phyloP scores from a whole-genome alignment of 2,329 filamentous ascomycete species.

The Scorias spongiosa region DNA sequence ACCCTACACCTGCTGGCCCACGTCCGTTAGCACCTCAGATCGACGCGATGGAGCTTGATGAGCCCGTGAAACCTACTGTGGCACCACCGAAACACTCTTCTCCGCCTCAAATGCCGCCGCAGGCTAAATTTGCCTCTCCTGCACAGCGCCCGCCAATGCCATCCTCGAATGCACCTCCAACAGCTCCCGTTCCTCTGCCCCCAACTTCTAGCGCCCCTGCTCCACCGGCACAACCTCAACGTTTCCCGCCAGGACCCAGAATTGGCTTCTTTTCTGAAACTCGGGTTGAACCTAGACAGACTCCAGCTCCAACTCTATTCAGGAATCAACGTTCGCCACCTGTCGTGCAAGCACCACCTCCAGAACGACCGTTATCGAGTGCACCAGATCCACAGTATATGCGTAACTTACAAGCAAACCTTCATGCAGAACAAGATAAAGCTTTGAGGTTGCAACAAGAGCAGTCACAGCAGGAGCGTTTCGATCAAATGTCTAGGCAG shows the following conservation, averaged over 20 bases:
- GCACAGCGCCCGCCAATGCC: slow-evolving; percentile 17
- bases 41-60: slow-evolving; percentile 26
- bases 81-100: slow-evolving; percentile 22
- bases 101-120: slow-evolving; percentile 18
- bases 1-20: slow-evolving; percentile 18
- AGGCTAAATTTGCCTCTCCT: slow-evolving; percentile 16
- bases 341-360: background rate
- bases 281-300: slow-evolving; percentile 14
- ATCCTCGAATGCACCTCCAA: slow-evolving; percentile 14
- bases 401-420: background rate
- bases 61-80: slow-evolving; percentile 13
- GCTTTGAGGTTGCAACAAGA: slow-evolving; percentile 18
- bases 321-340: slow-evolving; percentile 2
- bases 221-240: slow-evolving; percentile 10
- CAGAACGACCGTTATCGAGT: background rate
- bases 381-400: slow-evolving; percentile 7
- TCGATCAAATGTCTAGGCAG: background rate
- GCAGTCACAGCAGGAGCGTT: slow-evolving; percentile 6
- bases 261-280: slow-evolving; percentile 18
- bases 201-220: slow-evolving; percentile 8
- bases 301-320: slow-evolving; percentile 6
- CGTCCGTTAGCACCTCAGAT: slow-evolving; percentile 30
- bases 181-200: slow-evolving; percentile 10
- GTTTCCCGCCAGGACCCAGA: slow-evolving; percentile 4
- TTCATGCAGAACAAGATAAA: slow-evolving; percentile 16